A percentile compares a stretch with the other conserved stretches of the same genome.
phyloP scores from a whole-genome alignment of 2,329 filamentous ascomycete species.

The Apiospora sp. region DNA sequence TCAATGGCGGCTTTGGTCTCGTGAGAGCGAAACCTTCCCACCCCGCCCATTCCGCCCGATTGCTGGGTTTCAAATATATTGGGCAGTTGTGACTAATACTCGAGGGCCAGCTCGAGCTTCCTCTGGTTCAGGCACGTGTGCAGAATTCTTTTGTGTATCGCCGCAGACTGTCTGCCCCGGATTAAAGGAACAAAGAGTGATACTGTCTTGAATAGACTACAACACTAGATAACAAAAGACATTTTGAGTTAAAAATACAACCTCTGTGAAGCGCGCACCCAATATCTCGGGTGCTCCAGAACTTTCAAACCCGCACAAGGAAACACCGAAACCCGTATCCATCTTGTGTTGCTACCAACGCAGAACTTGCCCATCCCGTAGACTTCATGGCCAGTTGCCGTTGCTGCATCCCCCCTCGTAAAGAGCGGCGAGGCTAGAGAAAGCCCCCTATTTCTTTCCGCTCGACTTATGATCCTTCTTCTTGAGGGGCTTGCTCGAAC shows the following conservation, averaged over 20 bases:
- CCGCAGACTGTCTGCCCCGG: not conserved
- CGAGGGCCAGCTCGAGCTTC: not conserved
- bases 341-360: not conserved
- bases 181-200: not conserved
- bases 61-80: not conserved
- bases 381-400: not conserved
- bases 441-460: conserved; percentile 25
- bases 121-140: not conserved
- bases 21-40: not conserved
- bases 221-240: not conserved
- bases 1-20: not conserved
- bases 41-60: not conserved
- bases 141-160: not conserved
- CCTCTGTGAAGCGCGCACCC: not conserved
- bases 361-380: not conserved
- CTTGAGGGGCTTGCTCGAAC: conserved; percentile 29
- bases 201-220: not conserved
- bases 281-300: not conserved
- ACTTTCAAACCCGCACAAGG: not conserved
- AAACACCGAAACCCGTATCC: not conserved
- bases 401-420: not conserved
- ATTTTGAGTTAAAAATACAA: not conserved
- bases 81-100: not conserved
- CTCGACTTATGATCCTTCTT: conserved; percentile 22
- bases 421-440: not conserved